Conservation (phyloP, 495 filamentous ascomycete species). For the Tuber indicum region DNA sequence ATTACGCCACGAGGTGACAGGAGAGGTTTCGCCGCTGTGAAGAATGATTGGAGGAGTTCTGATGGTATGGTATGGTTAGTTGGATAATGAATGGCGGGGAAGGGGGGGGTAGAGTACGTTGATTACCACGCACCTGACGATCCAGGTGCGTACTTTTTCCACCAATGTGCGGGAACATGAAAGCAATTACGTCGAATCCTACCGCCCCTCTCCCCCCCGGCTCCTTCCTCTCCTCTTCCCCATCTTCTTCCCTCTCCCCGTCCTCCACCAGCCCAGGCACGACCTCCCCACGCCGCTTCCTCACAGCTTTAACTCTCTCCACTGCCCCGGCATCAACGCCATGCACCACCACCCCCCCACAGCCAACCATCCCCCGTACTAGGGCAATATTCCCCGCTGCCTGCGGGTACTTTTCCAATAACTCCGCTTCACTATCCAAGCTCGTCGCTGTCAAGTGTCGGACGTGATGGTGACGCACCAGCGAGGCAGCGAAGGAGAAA, state of each 20-base stretch:
- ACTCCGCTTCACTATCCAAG: conserved; percentile 13
- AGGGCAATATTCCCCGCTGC: conserved; percentile 48
- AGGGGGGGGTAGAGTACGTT: conserved; percentile 46
- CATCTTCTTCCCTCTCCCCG: conserved; percentile 36
- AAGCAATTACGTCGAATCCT: conserved; percentile 67
- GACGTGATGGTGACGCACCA: conserved; percentile 66
- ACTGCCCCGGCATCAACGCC: conserved; percentile 50
- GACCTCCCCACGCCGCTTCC: conserved; percentile 34
- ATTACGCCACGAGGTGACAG: conserved; percentile 56
- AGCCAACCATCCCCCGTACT: neutral
- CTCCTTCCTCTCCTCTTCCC: conserved; percentile 28
- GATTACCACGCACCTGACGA: conserved; percentile 85
- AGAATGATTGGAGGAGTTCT: conserved; percentile 78
- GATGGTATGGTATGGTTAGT: conserved; percentile 10
- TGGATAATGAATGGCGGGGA: neutral
- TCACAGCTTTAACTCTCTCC: neutral
- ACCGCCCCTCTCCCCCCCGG: conserved; percentile 38
- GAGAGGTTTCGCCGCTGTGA: conserved; percentile 52
- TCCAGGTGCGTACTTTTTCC: conserved; percentile 88
- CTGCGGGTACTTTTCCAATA: conserved; percentile 69
- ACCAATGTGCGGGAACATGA: conserved; percentile 96
- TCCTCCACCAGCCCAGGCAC: conserved; percentile 46
- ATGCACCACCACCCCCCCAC: conserved; percentile 45
- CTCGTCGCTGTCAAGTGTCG: conserved; percentile 52
- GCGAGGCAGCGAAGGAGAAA: conserved; percentile 76